Evolutionary conservation across 2,329 filamentous ascomycete species (phyloP).

Genomic region (Diplodia scrobiculata): DNA sequence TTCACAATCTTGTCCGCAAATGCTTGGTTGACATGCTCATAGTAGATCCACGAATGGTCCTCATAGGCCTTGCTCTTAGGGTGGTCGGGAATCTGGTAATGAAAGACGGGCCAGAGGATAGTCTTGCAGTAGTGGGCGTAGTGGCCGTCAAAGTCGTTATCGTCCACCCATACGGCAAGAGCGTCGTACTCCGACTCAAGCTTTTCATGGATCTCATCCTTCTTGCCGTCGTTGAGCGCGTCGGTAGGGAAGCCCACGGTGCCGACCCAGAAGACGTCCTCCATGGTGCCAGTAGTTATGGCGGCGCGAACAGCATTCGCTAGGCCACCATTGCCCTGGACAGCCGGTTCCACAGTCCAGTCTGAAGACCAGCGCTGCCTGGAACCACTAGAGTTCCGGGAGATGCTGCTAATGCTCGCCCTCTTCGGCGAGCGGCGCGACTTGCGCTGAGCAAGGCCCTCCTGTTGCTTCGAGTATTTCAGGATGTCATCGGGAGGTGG

Average conservation of each 20-base stretch:
- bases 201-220: conserved; percentile 78
- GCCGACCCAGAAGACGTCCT: conserved; percentile 85
- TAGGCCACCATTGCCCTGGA: conserved; percentile 90
- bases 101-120: conserved; percentile 95
- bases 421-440: conserved; percentile 34
- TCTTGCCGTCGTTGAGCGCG: conserved; percentile 72
- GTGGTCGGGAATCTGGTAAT: conserved; percentile 97
- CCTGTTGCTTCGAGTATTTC: conserved; percentile 61
- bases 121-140: conserved; percentile 97
- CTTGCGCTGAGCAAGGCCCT: conserved; percentile 38
- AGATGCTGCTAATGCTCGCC: conserved; percentile 28
- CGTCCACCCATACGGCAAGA: conserved; percentile 79
- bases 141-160: conserved; percentile 91
- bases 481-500: conserved; percentile 76
- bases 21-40: conserved; percentile 86
- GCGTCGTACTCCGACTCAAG: conserved; percentile 81
- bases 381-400: conserved; percentile 38
- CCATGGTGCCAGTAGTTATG: conserved; percentile 66
- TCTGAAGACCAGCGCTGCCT: conserved; percentile 69
- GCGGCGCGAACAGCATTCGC: conserved; percentile 84
- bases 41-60: conserved; percentile 95
- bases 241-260: conserved; percentile 94
- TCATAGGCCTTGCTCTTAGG: conserved; percentile 98
- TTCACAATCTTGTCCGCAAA: conserved; percentile 89
- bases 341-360: conserved; percentile 80